phyloP scores from a whole-genome alignment of 768 basidiomycete genomes.

The Lactarius deliciosus region DNA sequence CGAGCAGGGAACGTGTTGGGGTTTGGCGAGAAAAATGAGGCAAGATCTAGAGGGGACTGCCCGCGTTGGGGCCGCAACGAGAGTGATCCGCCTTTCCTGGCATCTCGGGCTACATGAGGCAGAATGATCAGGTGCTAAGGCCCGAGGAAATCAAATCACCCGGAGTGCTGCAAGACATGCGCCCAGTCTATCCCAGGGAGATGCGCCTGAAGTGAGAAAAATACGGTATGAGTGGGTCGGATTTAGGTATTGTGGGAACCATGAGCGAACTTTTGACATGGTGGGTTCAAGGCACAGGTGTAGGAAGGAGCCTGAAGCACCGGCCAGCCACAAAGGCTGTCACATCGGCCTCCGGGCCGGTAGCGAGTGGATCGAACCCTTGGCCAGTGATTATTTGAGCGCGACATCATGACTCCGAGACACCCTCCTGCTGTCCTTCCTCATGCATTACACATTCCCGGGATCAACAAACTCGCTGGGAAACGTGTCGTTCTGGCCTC shows the following conservation, averaged over 20 bases:
- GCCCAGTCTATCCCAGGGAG: not conserved
- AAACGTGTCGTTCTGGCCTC: conserved; percentile 87
- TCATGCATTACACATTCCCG: conserved; percentile 61
- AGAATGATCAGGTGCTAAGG: not conserved
- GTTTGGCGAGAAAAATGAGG: conserved; percentile 5
- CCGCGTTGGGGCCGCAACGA: not conserved
- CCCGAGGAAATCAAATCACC: not conserved
- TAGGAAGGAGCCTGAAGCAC: not conserved
- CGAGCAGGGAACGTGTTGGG: not conserved
- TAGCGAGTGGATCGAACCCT: not conserved
- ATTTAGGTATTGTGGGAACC: not conserved
- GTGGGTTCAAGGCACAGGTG: not conserved
- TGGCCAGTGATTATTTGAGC: not conserved
- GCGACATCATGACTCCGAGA: conserved; percentile 19
- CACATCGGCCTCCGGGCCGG: not conserved
- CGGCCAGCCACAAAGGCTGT: not conserved
- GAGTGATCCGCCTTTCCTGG: not conserved
- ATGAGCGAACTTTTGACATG: not conserved
- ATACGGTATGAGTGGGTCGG: not conserved
- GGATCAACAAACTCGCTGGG: conserved; percentile 62
- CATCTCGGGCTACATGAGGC: not conserved
- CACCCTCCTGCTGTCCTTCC: conserved; percentile 46
- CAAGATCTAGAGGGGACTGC: not conserved
- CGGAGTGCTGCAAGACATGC: not conserved
- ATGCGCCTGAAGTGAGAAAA: not conserved